Conservation (phyloP, 2,329 filamentous ascomycete species). For the Bimuria novae-zelandiae region DNA sequence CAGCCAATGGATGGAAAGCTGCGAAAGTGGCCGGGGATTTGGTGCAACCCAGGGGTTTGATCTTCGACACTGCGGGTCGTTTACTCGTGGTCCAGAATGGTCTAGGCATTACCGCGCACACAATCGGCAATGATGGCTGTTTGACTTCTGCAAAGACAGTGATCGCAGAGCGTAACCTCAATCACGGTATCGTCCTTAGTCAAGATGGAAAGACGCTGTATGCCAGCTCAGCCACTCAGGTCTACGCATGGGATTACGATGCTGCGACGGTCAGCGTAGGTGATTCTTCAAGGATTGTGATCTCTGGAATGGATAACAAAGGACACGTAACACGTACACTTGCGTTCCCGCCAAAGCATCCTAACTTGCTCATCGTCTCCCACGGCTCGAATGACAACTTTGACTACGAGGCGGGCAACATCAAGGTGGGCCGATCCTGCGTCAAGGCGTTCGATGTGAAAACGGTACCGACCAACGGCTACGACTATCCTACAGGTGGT, state of each 20-base stretch:
- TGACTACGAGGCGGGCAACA: constrained; percentile 57
- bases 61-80: constrained; percentile 47
- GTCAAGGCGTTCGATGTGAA: constrained; percentile 63
- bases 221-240: constrained; percentile 33
- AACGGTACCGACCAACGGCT: constrained; percentile 27
- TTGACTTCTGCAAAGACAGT: constrained; percentile 25
- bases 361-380: constrained; percentile 63
- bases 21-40: constrained; percentile 48
- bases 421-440: constrained; percentile 62
- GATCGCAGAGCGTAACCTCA: constrained; percentile 31
- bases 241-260: constrained; percentile 35
- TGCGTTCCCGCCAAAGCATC: constrained; percentile 30
- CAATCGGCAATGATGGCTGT: constrained; percentile 43
- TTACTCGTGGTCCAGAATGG: constrained; percentile 48
- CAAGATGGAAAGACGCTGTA: constrained; percentile 36
- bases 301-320: constrained; percentile 33
- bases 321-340: constrained; percentile 36
- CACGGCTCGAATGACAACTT: constrained; percentile 67
- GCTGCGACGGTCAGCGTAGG: constrained; percentile 38
- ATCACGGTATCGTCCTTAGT: constrained; percentile 35
- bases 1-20: constrained; percentile 34
- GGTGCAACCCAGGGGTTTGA: constrained; percentile 45
- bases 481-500: constrained; percentile 56
- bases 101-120: constrained; percentile 46
- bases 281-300: constrained; percentile 18